Evolutionary conservation across 108 stramenopile genomes (phyloP), one percentile per base, ranked within the genome.

Genomic region (Cyclotella kingstonii): DNA sequence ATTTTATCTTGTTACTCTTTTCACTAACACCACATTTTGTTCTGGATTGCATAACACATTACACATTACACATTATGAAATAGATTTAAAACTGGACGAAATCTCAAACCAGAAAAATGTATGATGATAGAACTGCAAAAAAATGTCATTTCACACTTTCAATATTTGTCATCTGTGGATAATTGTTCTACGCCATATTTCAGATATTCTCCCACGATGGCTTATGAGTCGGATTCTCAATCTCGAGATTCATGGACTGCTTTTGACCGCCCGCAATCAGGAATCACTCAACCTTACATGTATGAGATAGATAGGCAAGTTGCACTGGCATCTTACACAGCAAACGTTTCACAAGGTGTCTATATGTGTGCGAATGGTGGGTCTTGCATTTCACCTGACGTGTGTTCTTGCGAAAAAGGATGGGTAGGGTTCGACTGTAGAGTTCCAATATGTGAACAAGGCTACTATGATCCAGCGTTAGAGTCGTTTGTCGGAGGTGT

Each of bases 371-470:
- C 93, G 3, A 94, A 94, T 69, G 84, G 75, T 10, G 93, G 93
- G 17, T 47, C 48, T 33, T 94, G 93, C 70, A 62, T 78, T 5
- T 52, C 77, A 2, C 90, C 90, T 4, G 90, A 84, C 45, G 78
- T 83, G 14, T 94, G 93, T 61, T 55, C 60, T 10, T 94, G 93
- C 60, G 61, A 80, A 2, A 58, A 70, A 10, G 93, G 93, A 9
- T 94, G 91, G 91, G 54, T 67, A 2, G 93, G 93, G 12, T 94
- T 94, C 62, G 93, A 94, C 60, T 94, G 93, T 77, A 79, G 93
- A 29, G 85, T 84, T 1, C 93, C 93, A 5, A 63, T 90, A 33
- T 94, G 93, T 59, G 74, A 64, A 2, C 79, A 91, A 35, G 93
- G 93, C 27, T 94, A 87, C 72, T 90, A 81, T 56, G 83, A 82